Conservation (phyloP, 768 basidiomycete species). For the Boletus coccyginus region DNA sequence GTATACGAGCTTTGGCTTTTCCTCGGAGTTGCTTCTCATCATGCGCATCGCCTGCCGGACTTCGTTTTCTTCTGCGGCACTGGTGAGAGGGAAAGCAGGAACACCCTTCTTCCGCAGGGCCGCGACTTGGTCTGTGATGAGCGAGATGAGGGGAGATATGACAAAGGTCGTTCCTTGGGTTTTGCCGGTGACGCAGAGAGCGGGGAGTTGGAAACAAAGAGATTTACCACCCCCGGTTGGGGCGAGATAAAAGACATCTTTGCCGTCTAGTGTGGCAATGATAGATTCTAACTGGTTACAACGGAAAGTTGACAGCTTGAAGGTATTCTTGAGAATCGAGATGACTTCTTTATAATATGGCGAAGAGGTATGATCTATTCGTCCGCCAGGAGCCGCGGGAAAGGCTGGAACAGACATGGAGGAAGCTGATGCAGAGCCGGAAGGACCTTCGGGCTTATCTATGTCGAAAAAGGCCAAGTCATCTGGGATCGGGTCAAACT, state of each 20-base stretch:
- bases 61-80: conserved; percentile 43
- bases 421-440: conserved; percentile 11
- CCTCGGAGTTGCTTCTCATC: conserved; percentile 36
- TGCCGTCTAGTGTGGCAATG: conserved; percentile 70
- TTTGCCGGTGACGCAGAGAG: conserved; percentile 67
- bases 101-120: conserved; percentile 62
- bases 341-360: conserved; percentile 32
- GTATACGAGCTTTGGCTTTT: conserved; percentile 72
- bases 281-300: conserved; percentile 86
- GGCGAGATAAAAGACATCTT: conserved; percentile 92
- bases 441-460: conserved; percentile 6
- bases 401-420: not conserved
- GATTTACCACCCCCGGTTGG: conserved; percentile 95
- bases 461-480: conserved; percentile 15
- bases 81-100: conserved; percentile 67
- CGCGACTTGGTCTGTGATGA: conserved; percentile 88
- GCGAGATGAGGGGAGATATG: conserved; percentile 80
- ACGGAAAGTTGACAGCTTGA: conserved; percentile 69
- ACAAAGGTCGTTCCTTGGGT: conserved; percentile 87
- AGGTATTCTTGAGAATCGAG: conserved; percentile 38
- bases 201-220: conserved; percentile 88
- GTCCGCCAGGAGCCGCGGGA: not conserved
- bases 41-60: conserved; percentile 42
- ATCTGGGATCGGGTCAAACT: conserved; percentile 35
- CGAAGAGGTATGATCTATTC: conserved; percentile 33